Base-by-base conservation (phyloP, 345 rosid genomes). In the Lagerstroemia speciosa region DNA sequence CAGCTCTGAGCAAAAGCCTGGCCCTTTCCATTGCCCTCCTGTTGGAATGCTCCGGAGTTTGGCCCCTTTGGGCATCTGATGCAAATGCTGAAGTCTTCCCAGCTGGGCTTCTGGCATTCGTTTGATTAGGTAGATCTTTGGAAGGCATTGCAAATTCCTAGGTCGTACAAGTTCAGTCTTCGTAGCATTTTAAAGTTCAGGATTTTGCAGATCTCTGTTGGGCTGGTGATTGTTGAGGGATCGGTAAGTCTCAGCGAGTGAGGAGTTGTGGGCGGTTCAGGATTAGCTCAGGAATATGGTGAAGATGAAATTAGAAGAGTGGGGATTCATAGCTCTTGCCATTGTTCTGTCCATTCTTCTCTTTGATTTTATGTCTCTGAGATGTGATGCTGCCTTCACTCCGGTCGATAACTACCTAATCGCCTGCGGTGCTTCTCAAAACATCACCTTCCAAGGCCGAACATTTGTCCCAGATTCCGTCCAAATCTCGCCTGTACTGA, bases 391-490 rank as follows among this genome's bases (percentile, higher is more conserved):
- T 40, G n/a, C n/a, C n/a, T 94, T 70, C 73, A 64, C 68, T 78
- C 98, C 97, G 36, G 72, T 76, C 14, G 99, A 94, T 69, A 89
- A 84, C 70, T 94, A 89, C 82, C 80, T 94, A 69, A 81, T 94
- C 63, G 84, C 85, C 69, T 91, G 99, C 75, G 99, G 99, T 73
- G 82, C 97, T 73, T 77, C 87, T 22, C 82, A 83, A 77, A 85
- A 82, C 79, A 82, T 88, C 66, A 81, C 84, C 55, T 88, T 81
- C 63, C 85, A 81, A 78, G 91, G 89, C 62, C 78, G 86, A 83
- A 88, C 85, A 69, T 94, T 80, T 75, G 87, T 94, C 78, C 93
- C 97, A 38, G 99, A 94, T 77, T 70, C 84, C 0, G 75, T 48
- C 34, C 96, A 86, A 41, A 77, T 90, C 46, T 81, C 86, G n/a